Evolutionary conservation across 2,329 filamentous ascomycete genomes (phyloP).

Genomic region (Colletotrichum incanum): DNA sequence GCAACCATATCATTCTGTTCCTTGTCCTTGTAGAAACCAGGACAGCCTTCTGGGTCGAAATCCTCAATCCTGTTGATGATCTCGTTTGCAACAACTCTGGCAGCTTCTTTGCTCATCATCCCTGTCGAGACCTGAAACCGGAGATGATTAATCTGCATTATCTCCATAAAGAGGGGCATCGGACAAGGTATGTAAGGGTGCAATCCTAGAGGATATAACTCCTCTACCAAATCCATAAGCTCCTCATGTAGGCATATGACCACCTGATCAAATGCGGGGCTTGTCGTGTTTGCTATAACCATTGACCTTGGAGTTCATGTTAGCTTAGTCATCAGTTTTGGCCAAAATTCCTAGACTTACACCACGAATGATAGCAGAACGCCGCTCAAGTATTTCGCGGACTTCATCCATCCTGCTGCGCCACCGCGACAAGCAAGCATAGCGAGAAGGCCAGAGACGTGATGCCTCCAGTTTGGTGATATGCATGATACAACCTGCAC

Average conservation of each 20-base stretch:
- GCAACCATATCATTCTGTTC: slow-evolving; percentile 49
- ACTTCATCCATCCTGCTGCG: slow-evolving; percentile 15
- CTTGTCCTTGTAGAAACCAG: slow-evolving; percentile 46
- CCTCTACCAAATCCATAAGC: slow-evolving; percentile 47
- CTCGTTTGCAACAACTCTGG: slow-evolving; percentile 1
- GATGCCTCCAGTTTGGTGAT: slow-evolving; percentile 38
- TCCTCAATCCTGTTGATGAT: slow-evolving; percentile 46
- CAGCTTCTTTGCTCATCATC: slow-evolving; percentile 37
- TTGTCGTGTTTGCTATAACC: slow-evolving; percentile 55
- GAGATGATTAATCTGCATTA: slow-evolving; percentile 55
- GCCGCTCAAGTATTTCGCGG: background rate
- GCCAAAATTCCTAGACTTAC: background rate
- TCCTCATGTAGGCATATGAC: slow-evolving; percentile 47
- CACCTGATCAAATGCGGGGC: slow-evolving; percentile 51
- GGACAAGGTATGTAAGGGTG: slow-evolving; percentile 52
- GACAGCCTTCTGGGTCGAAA: slow-evolving; percentile 52
- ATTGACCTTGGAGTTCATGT: slow-evolving; percentile 45
- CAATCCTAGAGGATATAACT: slow-evolving; percentile 42
- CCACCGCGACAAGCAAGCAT: slow-evolving; percentile 38
- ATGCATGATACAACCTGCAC: slow-evolving; percentile 35
- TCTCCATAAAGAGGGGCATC: slow-evolving; percentile 50
- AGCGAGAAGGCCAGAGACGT: slow-evolving; percentile 39
- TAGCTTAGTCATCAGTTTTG: background rate
- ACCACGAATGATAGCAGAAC: slow-evolving; percentile 27
- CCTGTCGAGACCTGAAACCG: slow-evolving; percentile 46